Base-by-base conservation (phyloP, 345 rosid genomes). In the Acer campestre region DNA sequence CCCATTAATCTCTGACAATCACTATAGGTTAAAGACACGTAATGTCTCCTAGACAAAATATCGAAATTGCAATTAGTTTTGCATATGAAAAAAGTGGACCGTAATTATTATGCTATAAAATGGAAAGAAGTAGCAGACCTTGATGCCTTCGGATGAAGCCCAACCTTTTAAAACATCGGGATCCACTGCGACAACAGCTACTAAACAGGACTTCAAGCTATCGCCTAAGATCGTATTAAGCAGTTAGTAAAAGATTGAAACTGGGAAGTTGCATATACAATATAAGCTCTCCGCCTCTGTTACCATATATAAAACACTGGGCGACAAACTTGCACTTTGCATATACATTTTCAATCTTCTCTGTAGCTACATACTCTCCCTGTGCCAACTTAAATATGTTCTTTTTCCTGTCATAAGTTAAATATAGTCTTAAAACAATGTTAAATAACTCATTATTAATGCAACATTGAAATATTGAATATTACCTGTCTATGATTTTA, bases 311-410 rank as follows among this genome's bases (percentile, higher is more conserved):
- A 86, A 96, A 96, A 84, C 97, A 90, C 75, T 94, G 98, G 25
- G 83, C 89, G 22, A 91, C 74, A 75, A 90, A 94, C 76, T 84
- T 88, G 97, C 98, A 92, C 78, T 94, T 96, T 5, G 94, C 92
- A 78, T 94, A 96, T 4, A 90, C 93, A 80, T 96, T 96, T 90
- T 94, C 98, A 1, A 96, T 88, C 82, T 96, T 96, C 87, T 96
- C 99, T 0, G 99, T 98, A 53, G 99, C 99, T 73, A 96, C 91
- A 78, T 94, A 96, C 88, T 96, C 99, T 70, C 99, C 99, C 20
- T 96, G 99, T 40, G 99, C 97, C 89, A 96, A 81, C 81, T 96
- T 96, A 84, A 96, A 96, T 80, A 96, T 96, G 86, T 96, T 96
- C 84, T 96, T 96, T 90, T 86, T 88, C 86, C 89, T 88, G 80